Percentiles rank a stretch among this genome's conserved stretches.
phyloP scores from a whole-genome alignment of 2,329 filamentous ascomycete genomes.

The Trichoderma endophyticum region DNA sequence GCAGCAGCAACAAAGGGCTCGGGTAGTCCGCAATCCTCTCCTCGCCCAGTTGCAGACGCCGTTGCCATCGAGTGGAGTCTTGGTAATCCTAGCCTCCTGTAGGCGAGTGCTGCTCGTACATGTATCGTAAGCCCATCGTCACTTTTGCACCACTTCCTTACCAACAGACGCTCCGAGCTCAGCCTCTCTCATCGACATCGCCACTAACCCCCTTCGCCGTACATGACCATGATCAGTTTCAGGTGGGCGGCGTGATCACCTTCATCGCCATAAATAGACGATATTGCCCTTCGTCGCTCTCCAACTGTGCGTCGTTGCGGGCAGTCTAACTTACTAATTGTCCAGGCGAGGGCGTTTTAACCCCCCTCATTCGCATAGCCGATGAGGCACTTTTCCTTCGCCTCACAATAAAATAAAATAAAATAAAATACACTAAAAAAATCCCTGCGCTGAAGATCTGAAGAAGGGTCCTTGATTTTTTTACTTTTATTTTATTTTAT shows the following conservation, averaged over 20 bases:
- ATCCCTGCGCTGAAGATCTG: background rate
- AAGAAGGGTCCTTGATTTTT: background rate
- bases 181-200: conserved; percentile 1
- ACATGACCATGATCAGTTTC: conserved; percentile 4
- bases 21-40: background rate
- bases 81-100: background rate
- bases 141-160: background rate
- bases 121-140: conserved; percentile 8
- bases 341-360: background rate
- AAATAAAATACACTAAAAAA: background rate
- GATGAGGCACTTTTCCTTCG: background rate
- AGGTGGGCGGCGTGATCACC: conserved; percentile 13
- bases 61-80: conserved; percentile 10
- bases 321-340: background rate
- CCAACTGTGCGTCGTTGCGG: background rate
- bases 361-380: background rate
- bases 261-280: conserved; percentile 12
- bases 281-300: background rate
- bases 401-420: background rate
- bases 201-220: conserved; percentile 2
- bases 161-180: background rate
- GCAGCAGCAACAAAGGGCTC: background rate
- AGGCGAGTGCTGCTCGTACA: background rate
- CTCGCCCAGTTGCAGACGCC: background rate
- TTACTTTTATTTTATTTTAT: background rate